These are phyloP conservation scores for Phialocephala sp. DNA, from an alignment of 2,329 filamentous ascomycete genomes.

Conservation along the genomic window DNA sequence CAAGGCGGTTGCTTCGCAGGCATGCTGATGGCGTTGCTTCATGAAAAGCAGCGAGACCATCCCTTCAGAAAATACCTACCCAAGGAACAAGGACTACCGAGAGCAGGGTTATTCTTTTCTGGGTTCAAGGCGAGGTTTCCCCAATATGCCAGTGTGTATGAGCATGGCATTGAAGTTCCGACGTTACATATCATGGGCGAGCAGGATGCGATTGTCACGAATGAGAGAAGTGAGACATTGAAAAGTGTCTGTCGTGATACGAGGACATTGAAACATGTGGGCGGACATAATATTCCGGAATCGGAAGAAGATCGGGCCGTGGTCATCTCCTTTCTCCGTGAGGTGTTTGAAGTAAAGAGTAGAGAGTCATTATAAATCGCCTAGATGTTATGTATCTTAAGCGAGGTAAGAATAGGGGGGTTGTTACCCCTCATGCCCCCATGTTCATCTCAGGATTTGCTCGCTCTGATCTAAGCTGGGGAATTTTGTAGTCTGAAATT, in stretches of 20 bases:
- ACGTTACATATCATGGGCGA: slow-evolving; percentile 28
- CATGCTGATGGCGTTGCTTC: slow-evolving; percentile 26
- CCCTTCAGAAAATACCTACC: slow-evolving; percentile 19
- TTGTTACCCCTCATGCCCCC: neutral
- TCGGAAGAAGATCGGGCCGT: slow-evolving; percentile 20
- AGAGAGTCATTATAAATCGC: slow-evolving; percentile 9
- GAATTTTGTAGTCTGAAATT: no score
- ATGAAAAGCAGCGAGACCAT: slow-evolving; percentile 19
- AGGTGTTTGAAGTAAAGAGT: slow-evolving; percentile 5
- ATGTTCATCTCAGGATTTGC: neutral
- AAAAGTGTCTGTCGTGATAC: slow-evolving; percentile 15
- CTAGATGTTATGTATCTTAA: neutral
- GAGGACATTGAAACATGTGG: slow-evolving; percentile 21
- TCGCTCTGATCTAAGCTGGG: no score
- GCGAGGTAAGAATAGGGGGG: neutral
- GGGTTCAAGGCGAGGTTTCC: slow-evolving; percentile 26
- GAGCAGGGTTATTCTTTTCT: slow-evolving; percentile 26
- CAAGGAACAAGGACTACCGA: slow-evolving; percentile 12
- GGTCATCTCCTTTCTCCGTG: slow-evolving; percentile 21
- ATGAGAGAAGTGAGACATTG: slow-evolving; percentile 25
- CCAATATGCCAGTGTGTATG: slow-evolving; percentile 28
- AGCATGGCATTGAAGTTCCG: slow-evolving; percentile 21
- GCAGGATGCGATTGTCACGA: slow-evolving; percentile 20
- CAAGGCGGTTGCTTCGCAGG: slow-evolving; percentile 30
- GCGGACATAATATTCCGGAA: slow-evolving; percentile 26